Evolutionary conservation across 2,329 filamentous ascomycete species (phyloP), one percentile per base, ranked within the genome.

Genomic region (Aspergillus sp.): DNA sequence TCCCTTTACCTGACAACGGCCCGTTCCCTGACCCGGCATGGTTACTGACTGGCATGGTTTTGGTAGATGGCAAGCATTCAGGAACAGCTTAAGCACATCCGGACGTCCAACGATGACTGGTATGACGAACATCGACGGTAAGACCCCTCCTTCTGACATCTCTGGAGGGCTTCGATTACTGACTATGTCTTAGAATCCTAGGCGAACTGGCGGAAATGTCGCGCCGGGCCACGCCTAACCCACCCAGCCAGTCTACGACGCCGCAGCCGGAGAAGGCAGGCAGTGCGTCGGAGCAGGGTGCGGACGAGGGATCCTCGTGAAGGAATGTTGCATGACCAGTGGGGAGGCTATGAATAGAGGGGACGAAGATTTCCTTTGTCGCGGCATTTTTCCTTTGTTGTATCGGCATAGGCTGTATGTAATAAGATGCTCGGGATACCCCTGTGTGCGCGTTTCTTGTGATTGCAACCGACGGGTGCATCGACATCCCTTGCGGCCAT

Each of bases 1-100:
- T 64, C 69, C 68, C 57, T 73, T 71, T 62, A 66, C 64, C 62
- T 71, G 67, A 74, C 60, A 36, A 48, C 64, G 61, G 60, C 65
- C 62, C 65, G 59, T 68, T 68, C 65, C 64, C 62, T 47, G 13
- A 38, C 21, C 50, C 44, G 42, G 38, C 54, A 50, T 59, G 61
- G 44, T 25, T 62, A 59, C 64, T 66, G 44, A 66, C 55, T 48
- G 32, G 39, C 41, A 36, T 36, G 66, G 58, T 63, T 62, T 63
- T 65, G 64, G 62, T 71, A 81, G 75, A 77, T 81, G 75, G 79
- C 79, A 59, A 80, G 79, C 72, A 80, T 79, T 63, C 71, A 76
- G 75, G 72, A 81, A 68, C 73, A 81, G 72, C 72, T 80, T 76
- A 76, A 77, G 61, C 74, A 80, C 66, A 75, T 81, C 68, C 72